phyloP scores from a whole-genome alignment of 1,284 basidiomycete genomes.

The Microbotryomycetes sp. region DNA sequence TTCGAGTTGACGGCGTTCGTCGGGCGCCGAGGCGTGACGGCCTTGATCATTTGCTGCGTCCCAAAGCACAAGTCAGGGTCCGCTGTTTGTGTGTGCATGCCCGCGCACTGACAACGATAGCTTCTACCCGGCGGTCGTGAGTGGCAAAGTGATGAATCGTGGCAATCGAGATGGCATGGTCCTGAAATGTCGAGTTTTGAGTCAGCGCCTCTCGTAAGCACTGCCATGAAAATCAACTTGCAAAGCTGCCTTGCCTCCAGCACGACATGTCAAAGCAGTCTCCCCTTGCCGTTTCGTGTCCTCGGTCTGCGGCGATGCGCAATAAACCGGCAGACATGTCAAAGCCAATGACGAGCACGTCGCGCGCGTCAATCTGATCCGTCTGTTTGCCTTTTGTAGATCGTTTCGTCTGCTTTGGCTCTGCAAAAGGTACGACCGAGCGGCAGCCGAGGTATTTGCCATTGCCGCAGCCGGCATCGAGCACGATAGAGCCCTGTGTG shows the following conservation, averaged over 20 bases:
- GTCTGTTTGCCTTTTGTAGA: constrained; percentile 10
- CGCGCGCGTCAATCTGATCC: constrained; percentile 34
- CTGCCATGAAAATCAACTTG: constrained; percentile 43
- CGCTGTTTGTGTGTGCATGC: background rate
- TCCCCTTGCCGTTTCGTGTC: constrained; percentile 64
- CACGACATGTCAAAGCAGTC: constrained; percentile 63
- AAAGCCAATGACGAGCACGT: constrained; percentile 65
- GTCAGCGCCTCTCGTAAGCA: constrained; percentile 35
- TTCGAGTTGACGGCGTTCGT: constrained; percentile 43
- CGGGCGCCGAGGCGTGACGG: constrained; percentile 9
- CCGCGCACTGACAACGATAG: constrained; percentile 55
- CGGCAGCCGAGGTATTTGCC: constrained; percentile 73
- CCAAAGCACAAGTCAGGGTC: no score
- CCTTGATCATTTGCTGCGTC: constrained; percentile 29
- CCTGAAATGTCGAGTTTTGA: no score
- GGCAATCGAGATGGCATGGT: constrained; percentile 90
- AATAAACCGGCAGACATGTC: constrained; percentile 60
- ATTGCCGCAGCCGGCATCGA: constrained; percentile 94
- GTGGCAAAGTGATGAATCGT: constrained; percentile 91
- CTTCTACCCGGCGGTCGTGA: constrained; percentile 56
- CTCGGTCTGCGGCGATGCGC: constrained; percentile 61
- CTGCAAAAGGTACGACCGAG: constrained; percentile 27
- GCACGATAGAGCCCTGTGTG: constrained; percentile 61
- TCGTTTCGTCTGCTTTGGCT: background rate
- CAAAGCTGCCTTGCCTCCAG: constrained; percentile 62